Conservation (phyloP, 768 basidiomycete genomes). For the Gyrodon lividus region DNA sequence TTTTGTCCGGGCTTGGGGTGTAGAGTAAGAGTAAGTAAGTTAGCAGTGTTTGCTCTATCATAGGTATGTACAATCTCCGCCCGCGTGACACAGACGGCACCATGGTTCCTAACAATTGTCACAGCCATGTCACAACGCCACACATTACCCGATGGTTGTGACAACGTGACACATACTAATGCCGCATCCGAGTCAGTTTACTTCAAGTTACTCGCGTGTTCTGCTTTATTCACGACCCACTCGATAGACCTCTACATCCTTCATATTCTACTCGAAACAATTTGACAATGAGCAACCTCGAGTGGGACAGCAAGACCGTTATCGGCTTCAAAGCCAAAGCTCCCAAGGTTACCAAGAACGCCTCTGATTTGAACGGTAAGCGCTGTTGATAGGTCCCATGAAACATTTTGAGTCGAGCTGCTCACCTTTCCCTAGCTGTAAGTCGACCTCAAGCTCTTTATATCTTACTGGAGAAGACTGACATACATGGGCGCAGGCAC, state of each 20-base stretch:
- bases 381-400: constrained; percentile 1
- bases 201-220: too few relatives aligned
- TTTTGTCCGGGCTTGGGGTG: too few relatives aligned
- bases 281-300: constrained; percentile 46
- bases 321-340: constrained; percentile 67
- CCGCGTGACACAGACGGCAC: too few relatives aligned
- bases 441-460: constrained; percentile 21
- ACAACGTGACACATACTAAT: too few relatives aligned
- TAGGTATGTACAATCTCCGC: too few relatives aligned
- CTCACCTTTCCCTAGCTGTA: constrained; percentile 48
- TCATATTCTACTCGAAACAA: not conserved
- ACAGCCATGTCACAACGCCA: too few relatives aligned
- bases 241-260: not conserved
- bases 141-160: too few relatives aligned
- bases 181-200: too few relatives aligned
- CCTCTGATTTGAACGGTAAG: constrained; percentile 54
- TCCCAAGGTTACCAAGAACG: constrained; percentile 63
- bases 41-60: too few relatives aligned
- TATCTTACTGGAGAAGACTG: constrained; percentile 1
- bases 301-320: constrained; percentile 73
- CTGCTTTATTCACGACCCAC: too few relatives aligned
- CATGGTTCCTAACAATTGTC: too few relatives aligned
- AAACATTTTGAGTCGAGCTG: not conserved
- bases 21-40: too few relatives aligned
- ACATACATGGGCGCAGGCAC: constrained; percentile 48